These are phyloP conservation scores for Phaffia australis DNA, from an alignment of 768 basidiomycete genomes.

Conservation along the genomic window DNA sequence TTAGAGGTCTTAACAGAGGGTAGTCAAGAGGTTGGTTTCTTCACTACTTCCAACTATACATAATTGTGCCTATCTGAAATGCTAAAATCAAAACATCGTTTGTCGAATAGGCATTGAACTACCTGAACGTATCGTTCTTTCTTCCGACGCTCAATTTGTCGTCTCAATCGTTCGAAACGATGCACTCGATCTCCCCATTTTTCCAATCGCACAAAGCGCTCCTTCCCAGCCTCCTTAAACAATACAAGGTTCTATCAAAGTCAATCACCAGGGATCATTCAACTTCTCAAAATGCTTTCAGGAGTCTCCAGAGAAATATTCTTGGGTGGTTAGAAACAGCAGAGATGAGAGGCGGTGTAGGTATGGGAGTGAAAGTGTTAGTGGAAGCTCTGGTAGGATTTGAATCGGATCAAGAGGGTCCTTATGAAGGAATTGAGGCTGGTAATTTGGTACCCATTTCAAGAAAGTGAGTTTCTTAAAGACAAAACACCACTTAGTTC, in stretches of 20 bases:
- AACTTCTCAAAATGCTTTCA: constrained; percentile 45
- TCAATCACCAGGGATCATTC: constrained; percentile 55
- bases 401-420: constrained; percentile 26
- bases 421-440: constrained; percentile 43
- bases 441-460: constrained; percentile 72
- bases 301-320: constrained; percentile 45
- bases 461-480: constrained; percentile 52
- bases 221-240: constrained; percentile 56
- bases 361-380: constrained; percentile 38
- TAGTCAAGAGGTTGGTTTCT: constrained; percentile 50
- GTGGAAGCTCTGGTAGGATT: constrained; percentile 37
- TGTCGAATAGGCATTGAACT: constrained; percentile 54
- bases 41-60: constrained; percentile 17
- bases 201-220: constrained; percentile 44
- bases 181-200: constrained; percentile 35
- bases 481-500: neutral
- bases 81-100: constrained; percentile 5
- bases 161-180: constrained; percentile 28
- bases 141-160: constrained; percentile 51
- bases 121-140: constrained; percentile 78
- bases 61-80: constrained; percentile 27
- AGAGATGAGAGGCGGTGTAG: constrained; percentile 31
- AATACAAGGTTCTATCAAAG: constrained; percentile 63
- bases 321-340: constrained; percentile 45
- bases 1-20: constrained; percentile 68